phyloP scores from a whole-genome alignment of 352 stramenopile species.

The Poterioochromonas sp. region DNA sequence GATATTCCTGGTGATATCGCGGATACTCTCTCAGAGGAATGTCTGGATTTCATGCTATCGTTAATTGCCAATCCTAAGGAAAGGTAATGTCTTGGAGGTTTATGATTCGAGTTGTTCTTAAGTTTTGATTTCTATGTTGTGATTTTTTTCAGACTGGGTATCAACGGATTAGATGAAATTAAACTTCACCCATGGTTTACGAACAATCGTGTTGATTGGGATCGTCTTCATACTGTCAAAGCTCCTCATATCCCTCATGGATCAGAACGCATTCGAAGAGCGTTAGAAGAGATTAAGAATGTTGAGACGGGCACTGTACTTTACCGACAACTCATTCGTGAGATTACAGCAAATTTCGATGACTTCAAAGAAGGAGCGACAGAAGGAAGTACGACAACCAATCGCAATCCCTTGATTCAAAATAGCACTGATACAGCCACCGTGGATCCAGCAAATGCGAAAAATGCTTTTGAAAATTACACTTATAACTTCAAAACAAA shows the following conservation, averaged over 20 bases:
- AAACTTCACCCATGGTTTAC: slow-evolving; percentile 93
- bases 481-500: background rate
- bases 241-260: slow-evolving; percentile 76
- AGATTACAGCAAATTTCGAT: slow-evolving; percentile 92
- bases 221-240: slow-evolving; percentile 61
- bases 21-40: slow-evolving; percentile 51
- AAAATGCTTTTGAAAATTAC: background rate
- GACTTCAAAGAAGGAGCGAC: slow-evolving; percentile 95
- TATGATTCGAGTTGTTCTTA: background rate
- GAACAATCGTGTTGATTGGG: slow-evolving; percentile 79
- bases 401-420: too few species aligned
- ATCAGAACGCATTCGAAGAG: slow-evolving; percentile 73
- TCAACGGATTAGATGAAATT: slow-evolving; percentile 84
- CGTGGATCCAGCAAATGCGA: background rate
- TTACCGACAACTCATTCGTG: slow-evolving; percentile 75
- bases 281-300: slow-evolving; percentile 78
- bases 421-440: background rate
- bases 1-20: slow-evolving; percentile 48
- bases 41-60: slow-evolving; percentile 74
- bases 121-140: background rate
- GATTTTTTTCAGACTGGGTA: slow-evolving; percentile 61
- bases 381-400: too few species aligned
- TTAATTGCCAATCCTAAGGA: slow-evolving; percentile 25
- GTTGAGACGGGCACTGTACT: slow-evolving; percentile 51
- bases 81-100: background rate